Conservation (phyloP, 768 basidiomycete genomes). For the Agrocybe chaxingu region DNA sequence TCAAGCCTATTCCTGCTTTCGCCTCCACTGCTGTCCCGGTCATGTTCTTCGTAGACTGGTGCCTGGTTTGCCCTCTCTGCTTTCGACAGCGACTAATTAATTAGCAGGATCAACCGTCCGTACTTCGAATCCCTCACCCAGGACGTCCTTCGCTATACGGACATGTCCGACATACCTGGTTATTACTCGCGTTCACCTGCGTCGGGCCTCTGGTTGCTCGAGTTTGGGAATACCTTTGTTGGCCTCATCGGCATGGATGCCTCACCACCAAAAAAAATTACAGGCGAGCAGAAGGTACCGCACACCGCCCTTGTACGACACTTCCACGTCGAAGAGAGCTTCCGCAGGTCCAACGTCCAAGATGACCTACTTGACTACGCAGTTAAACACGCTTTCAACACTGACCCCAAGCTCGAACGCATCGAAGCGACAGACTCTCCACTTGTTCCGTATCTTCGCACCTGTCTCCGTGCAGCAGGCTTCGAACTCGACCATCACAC, state of each 20-base stretch:
- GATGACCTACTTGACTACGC: slow-evolving; percentile 65
- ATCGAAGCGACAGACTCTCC: slow-evolving; percentile 48
- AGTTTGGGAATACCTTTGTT: slow-evolving; percentile 53
- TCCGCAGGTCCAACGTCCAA: slow-evolving; percentile 54
- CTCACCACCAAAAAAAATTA: slow-evolving; percentile 28
- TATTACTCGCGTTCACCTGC: slow-evolving; percentile 61
- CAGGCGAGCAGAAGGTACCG: slow-evolving; percentile 23
- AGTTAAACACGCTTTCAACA: slow-evolving; percentile 51
- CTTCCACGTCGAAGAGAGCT: slow-evolving; percentile 68
- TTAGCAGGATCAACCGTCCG: slow-evolving; percentile 66
- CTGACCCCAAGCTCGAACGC: slow-evolving; percentile 35
- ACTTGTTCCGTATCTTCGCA: slow-evolving; percentile 47
- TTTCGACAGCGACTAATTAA: neutral
- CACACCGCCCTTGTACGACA: slow-evolving; percentile 66
- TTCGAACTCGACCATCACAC: slow-evolving; percentile 46
- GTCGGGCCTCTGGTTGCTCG: slow-evolving; percentile 71
- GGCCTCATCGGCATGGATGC: slow-evolving; percentile 75
- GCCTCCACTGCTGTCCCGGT: slow-evolving; percentile 60
- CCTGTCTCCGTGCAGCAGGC: slow-evolving; percentile 41
- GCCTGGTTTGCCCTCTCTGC: slow-evolving; percentile 11
- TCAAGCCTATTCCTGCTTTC: slow-evolving; percentile 64
- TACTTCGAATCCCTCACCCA: slow-evolving; percentile 56
- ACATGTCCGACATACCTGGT: slow-evolving; percentile 46
- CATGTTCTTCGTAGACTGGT: slow-evolving; percentile 74
- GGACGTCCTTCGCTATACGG: slow-evolving; percentile 49